A percentile compares a stretch with the other conserved stretches of the same genome.
Evolutionary conservation across 257 asterid species (phyloP).

Genomic region (Marsdenia floribunda): DNA sequence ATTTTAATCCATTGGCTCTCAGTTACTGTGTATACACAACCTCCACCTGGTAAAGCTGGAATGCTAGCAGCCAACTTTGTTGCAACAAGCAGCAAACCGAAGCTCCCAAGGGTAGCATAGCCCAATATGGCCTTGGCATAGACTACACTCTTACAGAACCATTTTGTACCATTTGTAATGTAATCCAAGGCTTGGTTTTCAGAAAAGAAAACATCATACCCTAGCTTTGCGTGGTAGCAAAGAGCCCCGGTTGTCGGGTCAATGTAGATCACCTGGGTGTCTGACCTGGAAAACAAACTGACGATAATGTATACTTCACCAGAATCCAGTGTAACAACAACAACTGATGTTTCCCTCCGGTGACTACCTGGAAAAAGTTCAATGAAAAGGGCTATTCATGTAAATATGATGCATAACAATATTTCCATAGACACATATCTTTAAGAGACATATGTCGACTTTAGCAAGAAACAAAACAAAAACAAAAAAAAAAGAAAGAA

Average conservation of each 20-base stretch:
- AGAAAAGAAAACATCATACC: constrained; percentile 76
- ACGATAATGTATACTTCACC: constrained; percentile 78
- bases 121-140: constrained; percentile 87
- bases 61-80: constrained; percentile 68
- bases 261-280: constrained; percentile 90
- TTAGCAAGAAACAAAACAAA: not conserved
- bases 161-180: constrained; percentile 72
- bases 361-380: constrained; percentile 34
- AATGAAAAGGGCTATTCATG: not conserved
- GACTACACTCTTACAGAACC: constrained; percentile 56
- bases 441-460: not conserved
- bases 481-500: too few species aligned
- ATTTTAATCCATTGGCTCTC: constrained; percentile 95
- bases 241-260: constrained; percentile 96
- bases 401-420: not conserved
- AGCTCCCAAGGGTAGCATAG: constrained; percentile 86
- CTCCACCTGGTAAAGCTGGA: constrained; percentile 94
- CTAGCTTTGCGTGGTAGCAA: constrained; percentile 52
- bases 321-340: constrained; percentile 75
- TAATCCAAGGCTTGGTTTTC: constrained; percentile 75
- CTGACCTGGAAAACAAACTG: constrained; percentile 73
- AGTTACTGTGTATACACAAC: constrained; percentile 71
- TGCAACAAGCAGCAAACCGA: constrained; percentile 72
- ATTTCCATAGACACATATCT: not conserved
- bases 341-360: constrained; percentile 72